Base-by-base conservation (phyloP, 1,139 yeast species). In the Blastobotrys elegans region DNA sequence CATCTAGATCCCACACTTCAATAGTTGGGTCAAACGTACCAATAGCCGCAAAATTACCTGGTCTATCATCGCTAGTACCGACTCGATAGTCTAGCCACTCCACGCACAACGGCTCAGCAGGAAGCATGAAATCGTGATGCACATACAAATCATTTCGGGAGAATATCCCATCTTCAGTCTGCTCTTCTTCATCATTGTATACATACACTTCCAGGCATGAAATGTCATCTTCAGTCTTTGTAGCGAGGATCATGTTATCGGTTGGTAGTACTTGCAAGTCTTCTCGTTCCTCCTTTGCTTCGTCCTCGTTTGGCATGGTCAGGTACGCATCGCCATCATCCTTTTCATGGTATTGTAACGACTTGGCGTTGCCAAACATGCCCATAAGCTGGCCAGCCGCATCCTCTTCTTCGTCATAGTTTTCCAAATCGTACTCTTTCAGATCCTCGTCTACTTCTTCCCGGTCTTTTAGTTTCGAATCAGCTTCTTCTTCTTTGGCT, bases 11-110 rank as follows among this genome's bases (percentile, higher is more conserved):
- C 98, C 98, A 94, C 52, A 92, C 76, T 68, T 92, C 99, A 66
- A 92, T 92, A 63, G 86, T 95, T 34, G 98, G 98, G 60, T 92
- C 98, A 66, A 92, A 90, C 1, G 98, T 87, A 63, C 98, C 97
- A 54, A 92, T 75, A 13, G 98, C 98, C 1, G 95, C 97, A 67
- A 86, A 88, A 65, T 89, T 92, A 8, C 95, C 97, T 35, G 81
- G 71, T 53, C 77, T 75, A 31, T 65, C 58, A 5, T 66, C 61
- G n/a, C 62, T 70, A 50, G 56, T 49, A 7, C 69, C 67, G 5
- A 65, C 67, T 16, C 75, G 76, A 65, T 77, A 85, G 66, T 88
- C 85, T 53, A 92, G 68, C 97, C 98, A 90, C 67, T 94, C 98
- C 31, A 92, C 92, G 65, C 97, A 87, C 52, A 92, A 74, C 38